These are phyloP conservation scores for Boletus semigastroideus DNA, from an alignment of 1,284 basidiomycete genomes.

Conservation along the genomic window DNA sequence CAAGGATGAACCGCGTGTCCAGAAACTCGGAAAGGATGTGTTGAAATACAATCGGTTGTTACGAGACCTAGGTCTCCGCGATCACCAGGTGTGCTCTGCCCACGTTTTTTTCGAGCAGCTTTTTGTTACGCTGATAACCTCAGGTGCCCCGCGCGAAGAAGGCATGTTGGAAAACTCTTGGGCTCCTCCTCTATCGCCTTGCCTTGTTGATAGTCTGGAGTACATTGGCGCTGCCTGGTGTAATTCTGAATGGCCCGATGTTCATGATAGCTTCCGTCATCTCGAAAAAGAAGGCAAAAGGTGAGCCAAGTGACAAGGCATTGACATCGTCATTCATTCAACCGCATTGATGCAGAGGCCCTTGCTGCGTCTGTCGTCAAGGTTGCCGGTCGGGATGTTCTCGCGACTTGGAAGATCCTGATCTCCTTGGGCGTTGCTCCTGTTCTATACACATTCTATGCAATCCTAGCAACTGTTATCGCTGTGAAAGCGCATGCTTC, in stretches of 20 bases:
- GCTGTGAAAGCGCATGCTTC: conserved; percentile 71
- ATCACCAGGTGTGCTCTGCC: conserved; percentile 82
- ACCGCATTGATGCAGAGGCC: conserved; percentile 64
- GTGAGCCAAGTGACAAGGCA: conserved; percentile 39
- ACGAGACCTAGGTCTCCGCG: conserved; percentile 92
- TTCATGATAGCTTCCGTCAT: conserved; percentile 92
- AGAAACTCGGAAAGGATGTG: conserved; percentile 82
- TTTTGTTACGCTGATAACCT: background rate
- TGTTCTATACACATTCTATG: conserved; percentile 84
- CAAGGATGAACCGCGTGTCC: conserved; percentile 90
- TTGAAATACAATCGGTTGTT: conserved; percentile 92
- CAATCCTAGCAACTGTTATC: conserved; percentile 75
- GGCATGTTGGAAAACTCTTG: conserved; percentile 85
- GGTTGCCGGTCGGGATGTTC: conserved; percentile 90
- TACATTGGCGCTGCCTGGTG: conserved; percentile 87
- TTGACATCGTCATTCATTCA: conserved; percentile 6
- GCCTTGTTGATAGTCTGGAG: conserved; percentile 85
- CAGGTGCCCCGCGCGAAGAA: conserved; percentile 82
- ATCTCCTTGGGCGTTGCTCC: conserved; percentile 93
- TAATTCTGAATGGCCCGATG: conserved; percentile 94
- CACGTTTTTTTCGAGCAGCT: background rate
- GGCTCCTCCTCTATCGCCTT: conserved; percentile 84
- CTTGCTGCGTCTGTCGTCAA: conserved; percentile 96
- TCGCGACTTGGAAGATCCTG: conserved; percentile 98
- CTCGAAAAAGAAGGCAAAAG: conserved; percentile 89